phyloP scores from a whole-genome alignment of 371 early-diverging fungal species.

The Syncephalastrum contaminatum region DNA sequence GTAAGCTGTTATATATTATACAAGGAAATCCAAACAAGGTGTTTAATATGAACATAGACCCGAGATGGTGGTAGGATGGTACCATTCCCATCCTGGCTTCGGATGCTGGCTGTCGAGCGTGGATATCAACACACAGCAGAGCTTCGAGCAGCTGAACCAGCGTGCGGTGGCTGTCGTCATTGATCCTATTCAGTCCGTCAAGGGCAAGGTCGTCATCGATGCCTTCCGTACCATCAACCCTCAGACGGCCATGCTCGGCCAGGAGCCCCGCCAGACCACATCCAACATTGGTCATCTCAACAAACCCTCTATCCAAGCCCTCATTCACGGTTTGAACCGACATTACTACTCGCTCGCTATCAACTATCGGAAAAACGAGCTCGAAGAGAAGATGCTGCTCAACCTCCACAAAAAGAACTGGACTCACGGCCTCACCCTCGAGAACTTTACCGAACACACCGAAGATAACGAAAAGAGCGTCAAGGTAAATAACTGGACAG shows the following conservation, averaged over 20 bases:
- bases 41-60: slow-evolving; percentile 55
- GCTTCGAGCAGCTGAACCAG: slow-evolving; percentile 95
- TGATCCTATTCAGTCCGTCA: slow-evolving; percentile 99
- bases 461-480: slow-evolving; percentile 82
- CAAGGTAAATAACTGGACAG: slow-evolving; percentile 49
- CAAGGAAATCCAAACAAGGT: background rate
- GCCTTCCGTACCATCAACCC: slow-evolving; percentile 99
- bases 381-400: slow-evolving; percentile 99
- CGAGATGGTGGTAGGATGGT: slow-evolving; percentile 99
- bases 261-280: slow-evolving; percentile 99
- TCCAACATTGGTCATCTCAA: slow-evolving; percentile 99
- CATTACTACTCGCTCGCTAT: slow-evolving; percentile 99
- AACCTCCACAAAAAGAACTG: slow-evolving; percentile 99
- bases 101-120: slow-evolving; percentile 99
- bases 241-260: slow-evolving; percentile 84
- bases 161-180: slow-evolving; percentile 99
- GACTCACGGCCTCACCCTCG: slow-evolving; percentile 94
- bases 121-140: slow-evolving; percentile 99
- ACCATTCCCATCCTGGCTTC: slow-evolving; percentile 99
- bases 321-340: slow-evolving; percentile 99
- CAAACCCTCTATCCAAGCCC: slow-evolving; percentile 98
- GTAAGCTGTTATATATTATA: slow-evolving; percentile 39
- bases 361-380: slow-evolving; percentile 98
- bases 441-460: slow-evolving; percentile 82
- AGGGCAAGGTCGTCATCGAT: slow-evolving; percentile 99